phyloP scores from a whole-genome alignment of 2,329 filamentous ascomycete species.

The Alternaria rosae region DNA sequence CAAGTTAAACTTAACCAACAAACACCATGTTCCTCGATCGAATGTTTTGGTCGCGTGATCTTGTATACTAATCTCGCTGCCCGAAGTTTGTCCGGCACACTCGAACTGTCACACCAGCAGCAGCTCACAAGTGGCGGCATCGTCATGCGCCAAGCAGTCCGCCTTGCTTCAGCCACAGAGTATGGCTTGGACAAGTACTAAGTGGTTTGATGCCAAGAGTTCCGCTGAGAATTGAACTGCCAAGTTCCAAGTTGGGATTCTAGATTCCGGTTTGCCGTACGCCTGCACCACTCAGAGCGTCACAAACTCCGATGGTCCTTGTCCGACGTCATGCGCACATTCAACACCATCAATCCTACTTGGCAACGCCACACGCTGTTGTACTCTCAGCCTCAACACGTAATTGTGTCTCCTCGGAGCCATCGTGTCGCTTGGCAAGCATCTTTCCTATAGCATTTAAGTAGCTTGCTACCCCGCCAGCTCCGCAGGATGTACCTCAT shows the following conservation, averaged over 20 bases:
- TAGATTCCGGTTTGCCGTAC: slow-evolving; percentile 12
- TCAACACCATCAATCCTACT: slow-evolving; percentile 12
- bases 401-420: slow-evolving; percentile 8
- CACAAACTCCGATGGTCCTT: neutral
- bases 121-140: slow-evolving; percentile 1
- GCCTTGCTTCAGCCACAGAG: slow-evolving; percentile 17
- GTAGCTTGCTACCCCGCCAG: neutral
- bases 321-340: slow-evolving; percentile 25
- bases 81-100: neutral
- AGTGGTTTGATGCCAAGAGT: slow-evolving; percentile 8
- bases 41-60: neutral
- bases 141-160: slow-evolving; percentile 20
- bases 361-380: slow-evolving; percentile 15
- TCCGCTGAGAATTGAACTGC: slow-evolving; percentile 16
- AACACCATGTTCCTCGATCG: neutral
- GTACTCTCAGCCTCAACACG: slow-evolving; percentile 17
- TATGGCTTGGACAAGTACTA: neutral
- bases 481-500: slow-evolving; percentile 19
- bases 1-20: neutral
- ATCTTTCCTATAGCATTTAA: slow-evolving; percentile 10
- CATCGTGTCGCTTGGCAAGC: slow-evolving; percentile 15
- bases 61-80: neutral
- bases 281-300: slow-evolving; percentile 1
- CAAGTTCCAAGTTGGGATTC: slow-evolving; percentile 13
- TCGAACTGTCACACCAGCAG: neutral